These are phyloP conservation scores for Podospora australis DNA, from an alignment of 495 filamentous ascomycete genomes.

Conservation along the genomic window DNA sequence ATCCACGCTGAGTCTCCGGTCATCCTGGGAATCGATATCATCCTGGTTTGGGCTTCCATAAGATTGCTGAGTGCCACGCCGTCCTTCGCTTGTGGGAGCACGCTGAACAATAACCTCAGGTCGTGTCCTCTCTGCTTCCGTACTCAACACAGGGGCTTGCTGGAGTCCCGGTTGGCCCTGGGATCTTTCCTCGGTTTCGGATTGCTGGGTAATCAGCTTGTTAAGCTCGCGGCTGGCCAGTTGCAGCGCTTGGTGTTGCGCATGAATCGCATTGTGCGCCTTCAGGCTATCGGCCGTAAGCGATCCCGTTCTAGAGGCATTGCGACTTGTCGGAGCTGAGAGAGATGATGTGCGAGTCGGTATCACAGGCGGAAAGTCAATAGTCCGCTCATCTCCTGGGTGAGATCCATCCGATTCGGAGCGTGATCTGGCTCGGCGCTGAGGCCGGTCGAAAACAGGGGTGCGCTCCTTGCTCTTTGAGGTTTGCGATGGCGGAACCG, in stretches of 20 bases:
- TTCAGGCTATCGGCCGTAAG: constrained; percentile 61
- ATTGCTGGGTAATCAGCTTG: constrained; percentile 17
- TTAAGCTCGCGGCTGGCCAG: constrained; percentile 22
- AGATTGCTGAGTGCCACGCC: constrained; percentile 1
- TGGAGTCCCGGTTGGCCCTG: not conserved
- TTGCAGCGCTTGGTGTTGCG: constrained; percentile 25
- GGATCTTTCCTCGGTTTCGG: not conserved
- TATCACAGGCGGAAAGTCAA: constrained; percentile 55
- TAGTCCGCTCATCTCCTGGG: constrained; percentile 43
- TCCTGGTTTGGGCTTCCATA: constrained; percentile 2
- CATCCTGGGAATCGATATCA: constrained; percentile 12
- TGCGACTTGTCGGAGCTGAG: constrained; percentile 64
- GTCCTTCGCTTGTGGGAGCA: constrained; percentile 29
- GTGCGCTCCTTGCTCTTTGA: constrained; percentile 29
- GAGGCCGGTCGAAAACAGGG: constrained; percentile 26
- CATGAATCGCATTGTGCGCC: constrained; percentile 46
- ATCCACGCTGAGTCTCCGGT: constrained; percentile 33
- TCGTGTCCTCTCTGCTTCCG: not conserved
- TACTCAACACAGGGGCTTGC: not conserved
- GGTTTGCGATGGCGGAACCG: constrained; percentile 28
- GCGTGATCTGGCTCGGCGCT: constrained; percentile 35
- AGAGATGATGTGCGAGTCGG: constrained; percentile 59
- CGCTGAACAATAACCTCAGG: constrained; percentile 16
- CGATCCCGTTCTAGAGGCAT: constrained; percentile 57
- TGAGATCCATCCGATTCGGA: constrained; percentile 43